Evolutionary conservation across 352 stramenopile genomes (phyloP).

Genomic region (Globisporangium iwayamae): DNA sequence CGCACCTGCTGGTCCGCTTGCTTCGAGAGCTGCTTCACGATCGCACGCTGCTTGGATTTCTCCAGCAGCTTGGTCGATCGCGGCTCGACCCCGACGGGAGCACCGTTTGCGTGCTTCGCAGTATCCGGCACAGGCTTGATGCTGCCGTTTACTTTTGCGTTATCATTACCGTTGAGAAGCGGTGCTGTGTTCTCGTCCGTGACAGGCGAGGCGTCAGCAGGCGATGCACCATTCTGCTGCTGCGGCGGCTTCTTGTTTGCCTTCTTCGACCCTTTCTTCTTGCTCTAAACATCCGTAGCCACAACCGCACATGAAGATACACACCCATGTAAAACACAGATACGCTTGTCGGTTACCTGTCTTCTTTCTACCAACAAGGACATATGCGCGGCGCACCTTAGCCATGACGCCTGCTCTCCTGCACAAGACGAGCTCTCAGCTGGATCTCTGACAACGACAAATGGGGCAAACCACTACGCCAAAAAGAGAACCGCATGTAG

Average conservation of each 20-base stretch:
- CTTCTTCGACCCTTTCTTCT: conserved; percentile 54
- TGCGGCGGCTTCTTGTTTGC: conserved; percentile 47
- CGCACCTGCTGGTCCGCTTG: conserved; percentile 54
- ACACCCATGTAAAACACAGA: not conserved
- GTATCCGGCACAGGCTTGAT: not conserved
- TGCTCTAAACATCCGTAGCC: conserved; percentile 13
- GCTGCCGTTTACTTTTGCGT: not conserved
- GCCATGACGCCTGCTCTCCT: conserved; percentile 1
- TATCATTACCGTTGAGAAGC: conserved; percentile 4
- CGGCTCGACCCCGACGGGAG: conserved; percentile 14
- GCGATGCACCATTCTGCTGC: conserved; percentile 27
- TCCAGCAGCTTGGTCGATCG: conserved; percentile 25
- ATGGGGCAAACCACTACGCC: no score
- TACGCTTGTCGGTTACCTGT: not conserved
- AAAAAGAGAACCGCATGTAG: no score
- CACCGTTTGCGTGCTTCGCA: conserved; percentile 7
- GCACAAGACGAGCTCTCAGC: not conserved
- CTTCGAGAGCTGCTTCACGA: conserved; percentile 53
- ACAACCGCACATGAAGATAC: not conserved
- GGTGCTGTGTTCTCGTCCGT: conserved; percentile 8
- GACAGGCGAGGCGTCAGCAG: not conserved
- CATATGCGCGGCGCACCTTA: not conserved
- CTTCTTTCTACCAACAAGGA: no score
- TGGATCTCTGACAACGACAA: not conserved
- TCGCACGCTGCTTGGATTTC: conserved; percentile 40